These are phyloP conservation scores for Arthrobotrys megalospora DNA, from an alignment of 2,329 filamentous ascomycete species.

Conservation along the genomic window DNA sequence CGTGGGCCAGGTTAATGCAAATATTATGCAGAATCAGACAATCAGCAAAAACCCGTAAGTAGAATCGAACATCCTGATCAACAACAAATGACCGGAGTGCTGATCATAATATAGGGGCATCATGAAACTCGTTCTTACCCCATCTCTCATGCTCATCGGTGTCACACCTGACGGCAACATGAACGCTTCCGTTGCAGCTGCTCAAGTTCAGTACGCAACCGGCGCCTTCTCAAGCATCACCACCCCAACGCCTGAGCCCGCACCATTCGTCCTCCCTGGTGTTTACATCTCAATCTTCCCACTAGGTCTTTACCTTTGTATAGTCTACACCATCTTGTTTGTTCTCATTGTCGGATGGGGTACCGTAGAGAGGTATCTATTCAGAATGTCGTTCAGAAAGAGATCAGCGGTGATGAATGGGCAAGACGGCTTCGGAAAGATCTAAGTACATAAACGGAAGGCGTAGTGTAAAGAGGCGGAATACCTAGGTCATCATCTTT, in stretches of 20 bases:
- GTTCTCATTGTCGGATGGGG: constrained; percentile 75
- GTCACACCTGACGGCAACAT: constrained; percentile 72
- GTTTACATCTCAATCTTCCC: constrained; percentile 79
- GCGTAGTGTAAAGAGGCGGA: constrained; percentile 33
- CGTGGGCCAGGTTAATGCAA: constrained; percentile 77
- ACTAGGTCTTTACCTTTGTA: constrained; percentile 77
- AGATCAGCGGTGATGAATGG: constrained; percentile 67
- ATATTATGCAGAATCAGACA: constrained; percentile 69
- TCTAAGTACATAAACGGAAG: constrained; percentile 53
- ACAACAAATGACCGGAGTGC: no score
- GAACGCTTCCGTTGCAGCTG: constrained; percentile 77
- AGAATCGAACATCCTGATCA: no score
- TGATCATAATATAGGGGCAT: constrained; percentile 21
- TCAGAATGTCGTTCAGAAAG: constrained; percentile 76
- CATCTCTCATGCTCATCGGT: constrained; percentile 78
- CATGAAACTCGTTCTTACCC: constrained; percentile 71
- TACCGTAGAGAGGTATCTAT: constrained; percentile 77
- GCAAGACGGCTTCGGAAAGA: constrained; percentile 44
- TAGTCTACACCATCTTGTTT: constrained; percentile 75
- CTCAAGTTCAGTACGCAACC: constrained; percentile 79
- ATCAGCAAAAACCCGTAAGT: constrained; percentile 54
- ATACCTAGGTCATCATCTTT: neutral
- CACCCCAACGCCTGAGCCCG: constrained; percentile 67
- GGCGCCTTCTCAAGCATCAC: constrained; percentile 78
- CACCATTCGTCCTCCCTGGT: constrained; percentile 79